These are phyloP conservation scores for Persicaria tinctoria DNA, from an alignment of 148 eudicot species.

Conservation along the genomic window DNA sequence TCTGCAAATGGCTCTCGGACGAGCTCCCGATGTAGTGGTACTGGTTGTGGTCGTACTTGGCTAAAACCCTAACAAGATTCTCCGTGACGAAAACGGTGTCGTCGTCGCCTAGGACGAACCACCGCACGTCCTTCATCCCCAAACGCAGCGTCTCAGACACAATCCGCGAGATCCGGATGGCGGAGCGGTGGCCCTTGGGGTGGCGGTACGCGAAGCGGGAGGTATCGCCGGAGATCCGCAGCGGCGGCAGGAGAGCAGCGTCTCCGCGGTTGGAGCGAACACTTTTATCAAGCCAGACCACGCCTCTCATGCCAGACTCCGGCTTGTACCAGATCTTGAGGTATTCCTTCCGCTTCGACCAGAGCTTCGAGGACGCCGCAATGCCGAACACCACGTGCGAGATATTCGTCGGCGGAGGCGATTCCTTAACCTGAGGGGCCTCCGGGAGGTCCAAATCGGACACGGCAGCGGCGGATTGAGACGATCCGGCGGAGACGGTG, in stretches of 20 bases:
- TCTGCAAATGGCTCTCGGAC: constrained; percentile 79
- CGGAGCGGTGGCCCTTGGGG: constrained; percentile 74
- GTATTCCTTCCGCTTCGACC: constrained; percentile 66
- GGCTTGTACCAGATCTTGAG: constrained; percentile 81
- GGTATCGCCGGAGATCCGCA: constrained; percentile 57
- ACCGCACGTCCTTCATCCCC: constrained; percentile 51
- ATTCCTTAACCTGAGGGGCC: not conserved
- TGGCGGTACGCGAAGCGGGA: constrained; percentile 48
- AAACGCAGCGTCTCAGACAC: constrained; percentile 60
- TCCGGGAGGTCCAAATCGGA: not conserved
- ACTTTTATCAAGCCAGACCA: constrained; percentile 58
- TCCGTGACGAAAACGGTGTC: constrained; percentile 82
- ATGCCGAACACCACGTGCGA: constrained; percentile 78
- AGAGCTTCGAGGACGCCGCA: constrained; percentile 69
- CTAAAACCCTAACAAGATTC: constrained; percentile 50
- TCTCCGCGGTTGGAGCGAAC: constrained; percentile 23
- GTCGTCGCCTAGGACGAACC: constrained; percentile 91
- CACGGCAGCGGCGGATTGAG: not conserved
- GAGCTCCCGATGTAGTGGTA: constrained; percentile 68
- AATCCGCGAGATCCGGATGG: constrained; percentile 76
- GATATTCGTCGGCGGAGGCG: constrained; percentile 33
- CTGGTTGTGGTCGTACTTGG: constrained; percentile 67
- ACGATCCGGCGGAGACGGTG: not conserved
- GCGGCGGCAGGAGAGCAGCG: constrained; percentile 29
- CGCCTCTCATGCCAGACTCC: constrained; percentile 40